A percentile compares a stretch with the other conserved stretches of the same genome.
Conservation (phyloP, 345 rosid species). For the Salix koriyanagi region DNA sequence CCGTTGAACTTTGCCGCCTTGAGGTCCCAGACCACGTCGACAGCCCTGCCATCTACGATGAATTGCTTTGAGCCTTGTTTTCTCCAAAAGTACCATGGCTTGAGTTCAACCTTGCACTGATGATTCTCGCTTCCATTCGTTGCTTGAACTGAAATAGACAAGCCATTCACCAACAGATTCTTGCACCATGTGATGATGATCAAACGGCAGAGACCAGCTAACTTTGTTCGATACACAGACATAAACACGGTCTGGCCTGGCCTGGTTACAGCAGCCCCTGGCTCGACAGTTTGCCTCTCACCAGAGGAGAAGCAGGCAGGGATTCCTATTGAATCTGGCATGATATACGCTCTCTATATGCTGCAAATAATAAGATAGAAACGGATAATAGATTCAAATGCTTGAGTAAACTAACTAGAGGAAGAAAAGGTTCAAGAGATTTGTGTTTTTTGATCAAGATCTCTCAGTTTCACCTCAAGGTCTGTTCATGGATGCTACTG, state of each 20-base stretch:
- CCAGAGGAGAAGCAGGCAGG: constrained; percentile 45
- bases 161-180: constrained; percentile 43
- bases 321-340: constrained; percentile 44
- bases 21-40: constrained; percentile 51
- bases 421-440: background rate
- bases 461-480: constrained; percentile 4
- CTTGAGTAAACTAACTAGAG: background rate
- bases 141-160: constrained; percentile 46
- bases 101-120: constrained; percentile 44
- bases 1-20: constrained; percentile 49
- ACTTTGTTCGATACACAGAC: constrained; percentile 45
- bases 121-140: constrained; percentile 17
- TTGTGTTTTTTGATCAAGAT: constrained; percentile 7
- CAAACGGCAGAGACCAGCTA: constrained; percentile 37
- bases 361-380: background rate
- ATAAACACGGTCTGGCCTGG: constrained; percentile 41
- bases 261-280: constrained; percentile 27
- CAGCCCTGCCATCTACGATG: constrained; percentile 28
- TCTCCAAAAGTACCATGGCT: constrained; percentile 62
- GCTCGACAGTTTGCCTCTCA: constrained; percentile 31
- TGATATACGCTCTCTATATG: background rate
- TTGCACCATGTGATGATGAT: constrained; percentile 56
- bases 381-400: too few species aligned
- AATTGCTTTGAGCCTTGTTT: constrained; percentile 55
- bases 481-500: constrained; percentile 1